These are phyloP conservation scores for Fomitiporia mediterranea DNA, from an alignment of 1,284 basidiomycete genomes.

Conservation along the genomic window DNA sequence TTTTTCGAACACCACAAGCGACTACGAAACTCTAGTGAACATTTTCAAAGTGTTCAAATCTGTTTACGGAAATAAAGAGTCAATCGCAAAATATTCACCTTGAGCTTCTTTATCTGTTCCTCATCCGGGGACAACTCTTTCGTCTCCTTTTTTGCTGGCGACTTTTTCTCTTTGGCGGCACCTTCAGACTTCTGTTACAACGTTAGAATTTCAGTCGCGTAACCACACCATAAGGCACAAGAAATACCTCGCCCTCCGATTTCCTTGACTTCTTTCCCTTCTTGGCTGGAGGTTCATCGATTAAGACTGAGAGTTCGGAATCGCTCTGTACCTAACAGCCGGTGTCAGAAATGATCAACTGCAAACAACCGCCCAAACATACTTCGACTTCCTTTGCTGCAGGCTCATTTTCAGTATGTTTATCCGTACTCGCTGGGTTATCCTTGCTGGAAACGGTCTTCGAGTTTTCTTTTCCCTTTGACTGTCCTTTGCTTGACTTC, in stretches of 20 bases:
- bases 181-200: slow-evolving; percentile 5
- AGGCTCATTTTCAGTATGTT: no score
- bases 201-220: not conserved
- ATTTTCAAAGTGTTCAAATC: not conserved
- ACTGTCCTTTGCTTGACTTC: not conserved
- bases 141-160: slow-evolving; percentile 10
- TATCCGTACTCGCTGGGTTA: no score
- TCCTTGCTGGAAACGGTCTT: not conserved
- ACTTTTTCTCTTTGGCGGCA: slow-evolving; percentile 11
- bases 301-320: slow-evolving; percentile 55
- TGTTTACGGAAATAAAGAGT: not conserved
- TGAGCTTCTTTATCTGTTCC: slow-evolving; percentile 20
- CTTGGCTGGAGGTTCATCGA: slow-evolving; percentile 50
- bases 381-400: not conserved
- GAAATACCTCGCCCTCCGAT: slow-evolving; percentile 13
- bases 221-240: not conserved
- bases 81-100: slow-evolving; percentile 11
- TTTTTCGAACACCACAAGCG: slow-evolving; percentile 78
- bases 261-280: slow-evolving; percentile 27
- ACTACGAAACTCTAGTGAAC: slow-evolving; percentile 55
- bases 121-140: slow-evolving; percentile 18
- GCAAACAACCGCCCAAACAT: not conserved
- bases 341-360: not conserved
- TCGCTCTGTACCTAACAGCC: slow-evolving; percentile 46
- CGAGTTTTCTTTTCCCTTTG: slow-evolving; percentile 5